phyloP scores from a whole-genome alignment of 2,329 filamentous ascomycete genomes.

The Ophiostoma ulmi region DNA sequence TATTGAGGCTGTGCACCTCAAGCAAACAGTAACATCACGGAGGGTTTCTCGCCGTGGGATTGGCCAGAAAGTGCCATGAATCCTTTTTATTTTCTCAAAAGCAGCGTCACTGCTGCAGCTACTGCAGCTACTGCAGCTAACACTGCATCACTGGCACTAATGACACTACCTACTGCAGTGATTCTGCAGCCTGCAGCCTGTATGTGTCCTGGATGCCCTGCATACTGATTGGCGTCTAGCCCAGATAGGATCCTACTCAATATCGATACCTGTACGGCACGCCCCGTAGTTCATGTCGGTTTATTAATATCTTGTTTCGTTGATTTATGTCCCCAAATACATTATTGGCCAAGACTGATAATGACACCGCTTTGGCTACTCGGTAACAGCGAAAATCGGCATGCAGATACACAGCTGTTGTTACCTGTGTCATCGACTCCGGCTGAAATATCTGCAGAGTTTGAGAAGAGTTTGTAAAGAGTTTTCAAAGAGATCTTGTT shows the following conservation, averaged over 20 bases:
- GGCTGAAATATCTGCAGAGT: not conserved
- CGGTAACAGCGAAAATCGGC: not conserved
- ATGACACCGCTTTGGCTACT: not conserved
- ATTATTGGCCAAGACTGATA: not conserved
- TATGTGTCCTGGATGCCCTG: not conserved
- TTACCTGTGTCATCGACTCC: not conserved
- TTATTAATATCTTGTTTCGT: not conserved
- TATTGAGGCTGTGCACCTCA: not conserved
- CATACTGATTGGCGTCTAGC: not conserved
- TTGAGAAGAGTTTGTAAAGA: not conserved
- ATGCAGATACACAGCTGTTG: not conserved
- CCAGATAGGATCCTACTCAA: not conserved
- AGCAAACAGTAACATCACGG: not conserved
- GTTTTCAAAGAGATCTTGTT: too few relatives aligned
- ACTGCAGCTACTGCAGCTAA: not conserved
- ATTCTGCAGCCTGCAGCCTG: not conserved
- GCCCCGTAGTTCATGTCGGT: conserved; percentile 7
- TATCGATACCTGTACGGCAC: conserved; percentile 3
- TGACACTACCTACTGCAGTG: conserved; percentile 9
- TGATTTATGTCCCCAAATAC: not conserved
- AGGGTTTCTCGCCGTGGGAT: not conserved
- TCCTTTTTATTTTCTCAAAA: not conserved
- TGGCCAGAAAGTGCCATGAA: not conserved
- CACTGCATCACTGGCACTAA: not conserved
- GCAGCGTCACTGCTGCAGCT: not conserved